phyloP scores from a whole-genome alignment of 1,284 basidiomycete species.

The Ustilago crameri region DNA sequence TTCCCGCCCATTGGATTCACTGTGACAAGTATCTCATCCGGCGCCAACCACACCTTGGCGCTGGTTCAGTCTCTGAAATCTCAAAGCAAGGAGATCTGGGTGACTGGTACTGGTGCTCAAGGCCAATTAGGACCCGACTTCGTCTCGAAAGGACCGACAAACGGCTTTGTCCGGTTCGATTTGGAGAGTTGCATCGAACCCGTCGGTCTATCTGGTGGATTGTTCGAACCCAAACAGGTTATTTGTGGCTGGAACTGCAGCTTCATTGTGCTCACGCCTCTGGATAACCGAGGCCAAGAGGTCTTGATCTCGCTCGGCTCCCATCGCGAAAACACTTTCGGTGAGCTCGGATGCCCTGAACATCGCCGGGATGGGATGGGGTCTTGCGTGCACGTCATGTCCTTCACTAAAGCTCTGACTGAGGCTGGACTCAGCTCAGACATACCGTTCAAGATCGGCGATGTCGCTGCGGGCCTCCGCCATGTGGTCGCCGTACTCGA shows the following conservation, averaged over 20 bases:
- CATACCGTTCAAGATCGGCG: conserved; percentile 7
- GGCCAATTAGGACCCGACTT: conserved; percentile 31
- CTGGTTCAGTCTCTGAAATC: conserved; percentile 7
- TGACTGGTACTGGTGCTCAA: conserved; percentile 21
- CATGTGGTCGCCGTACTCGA: conserved; percentile 26
- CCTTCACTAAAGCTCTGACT: conserved; percentile 15
- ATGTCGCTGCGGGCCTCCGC: conserved; percentile 28
- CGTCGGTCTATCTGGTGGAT: neutral
- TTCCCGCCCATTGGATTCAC: conserved; percentile 26
- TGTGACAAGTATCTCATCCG: conserved; percentile 26
- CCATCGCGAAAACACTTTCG: conserved; percentile 32
- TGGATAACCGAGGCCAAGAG: neutral
- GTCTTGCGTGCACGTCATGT: conserved; percentile 19
- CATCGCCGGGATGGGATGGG: neutral
- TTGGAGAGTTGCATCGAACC: conserved; percentile 1
- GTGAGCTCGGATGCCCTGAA: conserved; percentile 28
- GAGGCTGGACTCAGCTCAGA: conserved; percentile 12
- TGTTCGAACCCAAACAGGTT: conserved; percentile 14
- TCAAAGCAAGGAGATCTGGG: conserved; percentile 19
- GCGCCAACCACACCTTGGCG: conserved; percentile 45
- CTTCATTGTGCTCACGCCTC: conserved; percentile 26
- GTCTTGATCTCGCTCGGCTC: conserved; percentile 36
- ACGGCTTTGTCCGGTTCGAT: conserved; percentile 24
- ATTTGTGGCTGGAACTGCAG: conserved; percentile 49
- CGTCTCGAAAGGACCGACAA: neutral